A percentile compares a stretch with the other conserved stretches of the same genome.
phyloP scores from a whole-genome alignment of 1,139 yeast genomes.

The Scheffersomyces stambukii region DNA sequence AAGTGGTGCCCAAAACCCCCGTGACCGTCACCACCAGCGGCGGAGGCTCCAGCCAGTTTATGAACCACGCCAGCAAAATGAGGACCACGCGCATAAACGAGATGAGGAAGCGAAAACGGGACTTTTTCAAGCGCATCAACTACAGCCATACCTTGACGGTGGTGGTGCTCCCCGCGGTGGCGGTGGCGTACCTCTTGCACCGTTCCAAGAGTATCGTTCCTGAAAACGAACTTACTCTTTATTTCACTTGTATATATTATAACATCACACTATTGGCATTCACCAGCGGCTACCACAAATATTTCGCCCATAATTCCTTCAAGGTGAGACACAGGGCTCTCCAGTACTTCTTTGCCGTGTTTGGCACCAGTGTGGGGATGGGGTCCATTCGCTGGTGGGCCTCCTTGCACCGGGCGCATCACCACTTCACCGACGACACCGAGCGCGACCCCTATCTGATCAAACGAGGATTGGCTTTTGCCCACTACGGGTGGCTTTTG shows the following conservation, averaged over 20 bases:
- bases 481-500: slow-evolving; percentile 64
- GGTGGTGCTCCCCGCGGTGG: slow-evolving; percentile 27
- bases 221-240: slow-evolving; percentile 21
- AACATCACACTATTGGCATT: slow-evolving; percentile 38
- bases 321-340: slow-evolving; percentile 28
- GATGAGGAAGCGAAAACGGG: slow-evolving; percentile 29
- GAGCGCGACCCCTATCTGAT: slow-evolving; percentile 66
- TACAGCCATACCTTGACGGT: slow-evolving; percentile 29
- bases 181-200: slow-evolving; percentile 19
- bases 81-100: slow-evolving; percentile 16
- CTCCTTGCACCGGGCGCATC: slow-evolving; percentile 65
- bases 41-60: slow-evolving; percentile 9
- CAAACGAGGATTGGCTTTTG: slow-evolving; percentile 54
- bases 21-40: slow-evolving; percentile 3
- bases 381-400: slow-evolving; percentile 66
- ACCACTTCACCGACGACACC: slow-evolving; percentile 58
- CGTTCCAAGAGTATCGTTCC: slow-evolving; percentile 19
- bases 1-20: slow-evolving; percentile 7
- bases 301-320: slow-evolving; percentile 56
- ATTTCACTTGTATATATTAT: slow-evolving; percentile 32
- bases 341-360: slow-evolving; percentile 42
- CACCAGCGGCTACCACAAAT: slow-evolving; percentile 43
- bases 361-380: slow-evolving; percentile 59
- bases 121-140: slow-evolving; percentile 30
- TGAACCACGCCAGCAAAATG: slow-evolving; percentile 11